These are phyloP conservation scores for Halocafeteria seosinensis DNA, from an alignment of 108 stramenopile genomes.

Conservation along the genomic window DNA sequence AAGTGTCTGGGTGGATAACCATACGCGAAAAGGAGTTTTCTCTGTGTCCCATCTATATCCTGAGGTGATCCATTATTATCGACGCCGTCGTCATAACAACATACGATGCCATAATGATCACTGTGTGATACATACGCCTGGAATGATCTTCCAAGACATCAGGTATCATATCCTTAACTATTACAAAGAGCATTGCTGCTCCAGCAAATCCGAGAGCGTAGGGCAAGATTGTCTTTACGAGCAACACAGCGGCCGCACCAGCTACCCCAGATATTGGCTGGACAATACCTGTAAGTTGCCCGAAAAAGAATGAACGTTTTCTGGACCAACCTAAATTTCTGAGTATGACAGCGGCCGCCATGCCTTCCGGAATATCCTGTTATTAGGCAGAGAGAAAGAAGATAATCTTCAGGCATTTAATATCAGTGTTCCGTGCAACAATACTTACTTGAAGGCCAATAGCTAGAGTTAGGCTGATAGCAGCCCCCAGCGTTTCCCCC, in stretches of 20 bases:
- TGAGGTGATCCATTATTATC: conserved; percentile 25
- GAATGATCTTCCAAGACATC: neutral
- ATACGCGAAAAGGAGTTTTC: too few relatives aligned
- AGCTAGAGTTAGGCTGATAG: conserved; percentile 5
- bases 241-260: conserved; percentile 3
- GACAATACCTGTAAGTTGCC: conserved; percentile 9
- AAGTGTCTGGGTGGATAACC: too few relatives aligned
- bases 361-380: conserved; percentile 14
- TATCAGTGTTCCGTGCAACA: too few relatives aligned
- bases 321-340: neutral
- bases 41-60: too few relatives aligned
- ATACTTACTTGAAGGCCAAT: conserved; percentile 15
- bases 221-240: conserved; percentile 2
- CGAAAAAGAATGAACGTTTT: conserved; percentile 4
- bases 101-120: neutral
- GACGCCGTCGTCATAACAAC: neutral
- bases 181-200: conserved; percentile 15
- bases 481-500: neutral
- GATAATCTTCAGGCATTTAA: too few relatives aligned
- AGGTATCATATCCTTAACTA: conserved; percentile 10
- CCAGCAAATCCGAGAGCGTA: conserved; percentile 17
- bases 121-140: neutral
- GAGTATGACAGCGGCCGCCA: conserved; percentile 8
- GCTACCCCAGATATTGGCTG: conserved; percentile 9
- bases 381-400: too few relatives aligned